Evolutionary conservation across 768 basidiomycete species (phyloP), one percentile per base, ranked within the genome.

Genomic region (Cystobasidium tubakii): DNA sequence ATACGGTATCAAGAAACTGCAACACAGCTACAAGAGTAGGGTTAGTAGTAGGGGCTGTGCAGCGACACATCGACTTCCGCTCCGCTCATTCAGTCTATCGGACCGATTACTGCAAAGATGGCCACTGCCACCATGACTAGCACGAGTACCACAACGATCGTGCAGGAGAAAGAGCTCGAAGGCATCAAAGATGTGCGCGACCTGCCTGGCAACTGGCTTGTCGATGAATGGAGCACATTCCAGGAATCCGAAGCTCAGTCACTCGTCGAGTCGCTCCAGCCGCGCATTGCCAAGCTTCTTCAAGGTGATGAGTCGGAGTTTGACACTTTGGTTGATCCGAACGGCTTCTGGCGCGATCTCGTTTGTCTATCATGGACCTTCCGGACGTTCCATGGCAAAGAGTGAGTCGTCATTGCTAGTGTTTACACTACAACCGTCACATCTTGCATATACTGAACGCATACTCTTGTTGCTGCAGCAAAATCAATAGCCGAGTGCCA

Each of bases 301-400:
- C 21, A n/a, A 29, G 66, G 31, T 33, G 39, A 42, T 50, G 66
- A 42, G 27, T 15, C 42, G 10, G 50, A 25, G 27, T 46, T 67
- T 21, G 13, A 43, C 7, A 21, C 21, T 15, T 53, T 71, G 21
- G 29, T 57, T 36, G 25, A 33, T 6, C 10, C 10, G 31, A 36
- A 55, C 4, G 55, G 69, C 23, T 71, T 71, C 34, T 71, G 69
- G 69, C 29, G 69, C 6, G 69, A 71, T 29, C 54, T 27, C 1
- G 55, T 60, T n/a, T n/a, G 13, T 55, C 39, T 71, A 54, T 54
- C 54, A 19, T 71, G 69, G 69, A 33, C 53, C 3, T 71, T 71
- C 15, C 69, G 69, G 15, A 57, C 69, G 3, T 57, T 71, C 25
- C 69, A 71, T 39, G n/a, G 25, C 25, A 31, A 36, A 33, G 69